Conservation (phyloP, 2,329 filamentous ascomycete genomes). For the Chlorencoelia australis region DNA sequence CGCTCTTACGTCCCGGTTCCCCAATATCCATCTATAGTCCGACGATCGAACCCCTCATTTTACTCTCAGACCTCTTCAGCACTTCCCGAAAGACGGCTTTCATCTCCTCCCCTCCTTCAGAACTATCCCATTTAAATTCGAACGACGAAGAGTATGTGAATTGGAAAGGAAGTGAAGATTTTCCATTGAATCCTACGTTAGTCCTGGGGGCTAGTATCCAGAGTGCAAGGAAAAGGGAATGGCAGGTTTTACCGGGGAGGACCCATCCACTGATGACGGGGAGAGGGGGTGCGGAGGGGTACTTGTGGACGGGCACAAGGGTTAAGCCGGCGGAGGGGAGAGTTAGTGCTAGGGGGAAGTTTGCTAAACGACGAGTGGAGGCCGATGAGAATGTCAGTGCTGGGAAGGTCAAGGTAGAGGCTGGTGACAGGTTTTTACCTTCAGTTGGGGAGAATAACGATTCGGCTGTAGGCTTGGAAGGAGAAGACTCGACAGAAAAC, state of each 20-base stretch:
- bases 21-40: constrained; percentile 80
- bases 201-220: constrained; percentile 73
- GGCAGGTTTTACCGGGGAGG: constrained; percentile 84
- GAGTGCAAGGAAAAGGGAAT: constrained; percentile 65
- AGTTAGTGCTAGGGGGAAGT: constrained; percentile 75
- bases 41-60: constrained; percentile 66
- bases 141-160: constrained; percentile 40
- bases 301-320: constrained; percentile 73
- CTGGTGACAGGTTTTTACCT: too few relatives aligned
- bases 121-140: constrained; percentile 32
- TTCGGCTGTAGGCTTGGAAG: constrained; percentile 5
- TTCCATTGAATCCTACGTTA: constrained; percentile 78
- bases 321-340: constrained; percentile 71
- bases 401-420: constrained; percentile 3
- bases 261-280: constrained; percentile 94
- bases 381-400: constrained; percentile 3
- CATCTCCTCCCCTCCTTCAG: constrained; percentile 41
- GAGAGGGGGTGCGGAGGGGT: constrained; percentile 80
- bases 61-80: constrained; percentile 75
- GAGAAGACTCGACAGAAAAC: constrained; percentile 1
- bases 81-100: constrained; percentile 72
- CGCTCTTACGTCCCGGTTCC: constrained; percentile 72
- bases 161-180: constrained; percentile 60
- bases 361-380: constrained; percentile 26
- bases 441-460: neutral